Conservation (phyloP, 441 rosid species). For the Isatis lusitanica region DNA sequence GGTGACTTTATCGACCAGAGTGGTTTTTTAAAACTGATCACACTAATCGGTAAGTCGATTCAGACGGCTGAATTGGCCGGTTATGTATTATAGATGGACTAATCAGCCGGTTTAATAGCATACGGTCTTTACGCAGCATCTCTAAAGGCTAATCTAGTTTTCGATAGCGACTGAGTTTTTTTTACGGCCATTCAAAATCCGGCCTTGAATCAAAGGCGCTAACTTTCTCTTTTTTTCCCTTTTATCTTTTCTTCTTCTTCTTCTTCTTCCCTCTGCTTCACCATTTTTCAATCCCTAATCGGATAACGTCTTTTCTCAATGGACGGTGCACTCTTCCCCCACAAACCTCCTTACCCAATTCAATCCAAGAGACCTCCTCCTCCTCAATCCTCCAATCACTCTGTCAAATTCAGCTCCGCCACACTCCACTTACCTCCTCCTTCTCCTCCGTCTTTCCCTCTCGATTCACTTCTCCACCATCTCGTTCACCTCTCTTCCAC, state of each 20-base stretch:
- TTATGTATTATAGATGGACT: neutral
- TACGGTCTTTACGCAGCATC: neutral
- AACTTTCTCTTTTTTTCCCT: neutral
- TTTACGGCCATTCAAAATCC: slow-evolving; percentile 31
- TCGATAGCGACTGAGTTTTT: slow-evolving; percentile 4
- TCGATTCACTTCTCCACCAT: slow-evolving; percentile 74
- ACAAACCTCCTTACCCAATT: slow-evolving; percentile 54
- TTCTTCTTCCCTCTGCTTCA: neutral
- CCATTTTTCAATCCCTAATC: neutral
- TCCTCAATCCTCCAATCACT: slow-evolving; percentile 39
- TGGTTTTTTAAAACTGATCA: too few relatives aligned
- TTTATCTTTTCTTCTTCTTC: neutral
- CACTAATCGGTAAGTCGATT: too few relatives aligned
- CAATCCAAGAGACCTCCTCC: slow-evolving; percentile 42
- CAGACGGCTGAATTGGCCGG: too few relatives aligned
- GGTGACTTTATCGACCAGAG: too few relatives aligned
- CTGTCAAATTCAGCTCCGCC: slow-evolving; percentile 67
- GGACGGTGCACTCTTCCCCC: slow-evolving; percentile 77
- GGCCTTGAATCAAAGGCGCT: slow-evolving; percentile 17
- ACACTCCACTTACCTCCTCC: slow-evolving; percentile 62
- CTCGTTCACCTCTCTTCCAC: slow-evolving; percentile 72
- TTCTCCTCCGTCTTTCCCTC: slow-evolving; percentile 52
- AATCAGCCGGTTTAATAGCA: neutral
- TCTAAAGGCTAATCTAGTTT: slow-evolving; percentile 4
- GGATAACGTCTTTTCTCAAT: slow-evolving; percentile 36